These are phyloP conservation scores for Plasmodium sp. DNA, from an alignment of 169 alveolate genomes.

Conservation along the genomic window DNA sequence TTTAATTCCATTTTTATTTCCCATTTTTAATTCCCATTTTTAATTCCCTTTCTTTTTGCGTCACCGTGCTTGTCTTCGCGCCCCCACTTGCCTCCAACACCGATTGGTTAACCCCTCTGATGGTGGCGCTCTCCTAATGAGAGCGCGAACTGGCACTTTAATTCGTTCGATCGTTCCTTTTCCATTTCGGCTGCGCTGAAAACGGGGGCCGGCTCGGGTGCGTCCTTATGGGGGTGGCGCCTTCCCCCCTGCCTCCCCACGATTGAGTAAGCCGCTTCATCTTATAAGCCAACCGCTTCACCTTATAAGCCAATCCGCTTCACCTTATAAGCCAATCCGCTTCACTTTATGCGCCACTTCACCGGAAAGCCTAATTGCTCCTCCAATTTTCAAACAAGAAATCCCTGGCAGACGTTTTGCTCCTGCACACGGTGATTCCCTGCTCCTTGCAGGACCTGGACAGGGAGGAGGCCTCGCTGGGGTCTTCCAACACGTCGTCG, in stretches of 20 bases:
- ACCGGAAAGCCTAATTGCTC: neutral
- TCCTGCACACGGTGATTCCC: neutral
- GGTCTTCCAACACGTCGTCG: conserved; percentile 5
- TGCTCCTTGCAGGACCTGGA: neutral
- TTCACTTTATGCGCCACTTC: too few species aligned
- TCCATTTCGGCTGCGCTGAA: neutral
- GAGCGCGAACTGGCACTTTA: neutral
- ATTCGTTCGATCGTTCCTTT: neutral
- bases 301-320: too few species aligned
- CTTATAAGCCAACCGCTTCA: neutral
- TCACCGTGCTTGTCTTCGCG: neutral
- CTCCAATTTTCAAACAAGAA: conserved; percentile 38
- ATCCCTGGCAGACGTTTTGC: neutral
- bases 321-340: too few species aligned
- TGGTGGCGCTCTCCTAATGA: neutral
- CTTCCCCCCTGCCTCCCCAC: neutral
- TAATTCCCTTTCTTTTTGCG: neutral
- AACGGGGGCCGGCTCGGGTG: neutral
- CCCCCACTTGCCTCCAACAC: neutral
- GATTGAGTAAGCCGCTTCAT: neutral
- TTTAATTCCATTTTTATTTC: too few species aligned
- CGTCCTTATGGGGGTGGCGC: neutral
- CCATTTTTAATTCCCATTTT: neutral
- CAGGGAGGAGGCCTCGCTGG: neutral
- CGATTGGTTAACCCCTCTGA: neutral